Percentiles rank a stretch among this genome's conserved stretches.
Conservation (phyloP, 176 grass and related monocot genomes). For the bread wheat (Triticum aestivum) region IWGSC_CS_RefSeq_v2.1 NC_057801.1:739445116-739445615, state of each 20-base stretch:
- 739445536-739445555: background rate
- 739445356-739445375: slow-evolving; percentile 79
- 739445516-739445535: background rate
- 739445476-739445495: background rate
- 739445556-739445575: too few species aligned
- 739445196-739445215: slow-evolving; percentile 56
- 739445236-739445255: background rate
- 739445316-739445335: slow-evolving; percentile 61
- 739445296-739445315: slow-evolving; percentile 65
- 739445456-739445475: background rate
- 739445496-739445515: background rate
- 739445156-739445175: slow-evolving; percentile 57
- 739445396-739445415: background rate
- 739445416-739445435: background rate
- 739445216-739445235: slow-evolving; percentile 20
- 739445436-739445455: background rate
- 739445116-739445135: background rate
- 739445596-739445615: too few species aligned
- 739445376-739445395: background rate
- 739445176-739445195: slow-evolving; percentile 72
- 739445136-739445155: background rate
- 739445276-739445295: slow-evolving; percentile 68
- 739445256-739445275: background rate
- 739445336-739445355: slow-evolving; percentile 76
- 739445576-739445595: too few species aligned